These are phyloP conservation scores for Paulownia fortunei DNA, from an alignment of 257 asterid species.

Conservation along the genomic window DNA sequence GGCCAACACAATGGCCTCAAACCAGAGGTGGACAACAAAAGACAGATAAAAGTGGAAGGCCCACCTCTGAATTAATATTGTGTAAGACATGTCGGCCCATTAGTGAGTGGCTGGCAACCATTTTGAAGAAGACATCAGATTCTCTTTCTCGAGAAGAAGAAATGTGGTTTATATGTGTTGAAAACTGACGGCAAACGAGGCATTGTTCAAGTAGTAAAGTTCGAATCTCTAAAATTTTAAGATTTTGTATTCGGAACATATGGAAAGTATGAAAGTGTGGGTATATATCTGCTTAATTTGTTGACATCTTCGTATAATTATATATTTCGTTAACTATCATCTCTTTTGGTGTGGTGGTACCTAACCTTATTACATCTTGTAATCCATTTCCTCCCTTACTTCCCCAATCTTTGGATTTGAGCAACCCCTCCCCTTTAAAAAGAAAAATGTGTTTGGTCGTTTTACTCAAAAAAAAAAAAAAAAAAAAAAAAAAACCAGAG, in stretches of 20 bases:
- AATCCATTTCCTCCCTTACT: too few relatives aligned
- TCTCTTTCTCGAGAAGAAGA: background rate
- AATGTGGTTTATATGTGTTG: background rate
- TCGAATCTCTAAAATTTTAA: too few relatives aligned
- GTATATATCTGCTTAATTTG: background rate
- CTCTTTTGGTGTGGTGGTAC: too few relatives aligned
- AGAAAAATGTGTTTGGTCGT: background rate
- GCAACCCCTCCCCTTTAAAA: too few relatives aligned
- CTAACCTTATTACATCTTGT: too few relatives aligned
- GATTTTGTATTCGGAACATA: too few relatives aligned
- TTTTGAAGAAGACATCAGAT: background rate
- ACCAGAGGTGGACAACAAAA: slow-evolving; percentile 32
- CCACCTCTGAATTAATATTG: slow-evolving; percentile 28
- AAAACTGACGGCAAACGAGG: too few relatives aligned
- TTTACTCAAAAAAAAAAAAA: background rate
- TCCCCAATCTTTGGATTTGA: too few relatives aligned
- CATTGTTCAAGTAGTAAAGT: too few relatives aligned
- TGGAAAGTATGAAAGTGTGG: too few relatives aligned
- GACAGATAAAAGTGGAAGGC: slow-evolving; percentile 28
- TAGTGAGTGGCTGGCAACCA: slow-evolving; percentile 23
- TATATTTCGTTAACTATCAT: too few relatives aligned
- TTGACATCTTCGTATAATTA: background rate
- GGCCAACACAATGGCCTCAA: slow-evolving; percentile 25
- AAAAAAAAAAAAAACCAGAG: background rate
- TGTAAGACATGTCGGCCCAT: slow-evolving; percentile 44